A percentile compares a stretch with the other conserved stretches of the same genome.
Conservation (phyloP, 495 filamentous ascomycete species). For the Penicillium turbatum region DNA sequence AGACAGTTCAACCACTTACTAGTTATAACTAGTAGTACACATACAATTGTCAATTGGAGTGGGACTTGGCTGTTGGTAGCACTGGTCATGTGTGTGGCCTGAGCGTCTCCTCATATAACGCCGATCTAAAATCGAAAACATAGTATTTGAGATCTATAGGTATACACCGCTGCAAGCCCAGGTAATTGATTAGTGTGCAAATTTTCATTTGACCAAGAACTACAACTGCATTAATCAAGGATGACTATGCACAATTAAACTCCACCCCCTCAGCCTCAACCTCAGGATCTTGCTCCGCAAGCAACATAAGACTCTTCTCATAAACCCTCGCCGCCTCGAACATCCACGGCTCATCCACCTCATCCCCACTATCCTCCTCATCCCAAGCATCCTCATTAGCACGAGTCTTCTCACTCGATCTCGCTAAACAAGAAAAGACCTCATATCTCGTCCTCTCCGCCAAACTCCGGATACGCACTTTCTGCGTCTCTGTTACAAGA, state of each 20-base stretch:
- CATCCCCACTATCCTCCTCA: constrained; percentile 27
- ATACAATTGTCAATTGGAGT: background rate
- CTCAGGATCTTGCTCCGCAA: constrained; percentile 54
- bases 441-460: constrained; percentile 53
- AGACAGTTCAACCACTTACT: too few species aligned
- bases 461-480: constrained; percentile 74
- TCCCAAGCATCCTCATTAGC: constrained; percentile 37
- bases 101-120: background rate
- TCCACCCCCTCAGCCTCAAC: constrained; percentile 16
- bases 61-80: background rate
- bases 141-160: too few species aligned
- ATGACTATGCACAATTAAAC: background rate
- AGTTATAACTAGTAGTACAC: too few species aligned
- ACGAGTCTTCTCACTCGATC: constrained; percentile 9
- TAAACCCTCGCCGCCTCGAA: constrained; percentile 75
- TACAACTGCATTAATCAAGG: too few species aligned
- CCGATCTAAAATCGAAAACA: too few species aligned
- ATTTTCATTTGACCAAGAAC: too few species aligned
- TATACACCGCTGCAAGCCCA: background rate
- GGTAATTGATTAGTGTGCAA: too few species aligned
- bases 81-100: background rate
- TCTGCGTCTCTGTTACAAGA: constrained; percentile 61
- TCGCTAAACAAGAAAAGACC: constrained; percentile 55
- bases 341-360: constrained; percentile 40
- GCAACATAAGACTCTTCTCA: constrained; percentile 67